Evolutionary conservation across 129 eudicot species (phyloP).

Genomic region (Dittrichia graveolens): DNA sequence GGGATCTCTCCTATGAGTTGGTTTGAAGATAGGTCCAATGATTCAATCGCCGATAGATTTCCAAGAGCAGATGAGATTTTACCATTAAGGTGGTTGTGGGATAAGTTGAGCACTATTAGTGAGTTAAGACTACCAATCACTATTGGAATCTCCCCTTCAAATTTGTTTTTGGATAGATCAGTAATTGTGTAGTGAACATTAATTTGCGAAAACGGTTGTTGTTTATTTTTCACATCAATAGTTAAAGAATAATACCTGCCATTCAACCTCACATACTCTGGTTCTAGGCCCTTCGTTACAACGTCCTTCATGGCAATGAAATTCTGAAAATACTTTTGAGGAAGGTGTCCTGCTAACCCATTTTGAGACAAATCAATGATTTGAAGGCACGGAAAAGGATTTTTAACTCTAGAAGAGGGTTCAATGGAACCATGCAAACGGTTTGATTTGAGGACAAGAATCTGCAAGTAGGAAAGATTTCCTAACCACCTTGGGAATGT

Average conservation of each 20-base stretch:
- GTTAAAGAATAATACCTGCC: not conserved
- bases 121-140: constrained; percentile 27
- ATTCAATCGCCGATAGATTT: constrained; percentile 39
- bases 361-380: constrained; percentile 46
- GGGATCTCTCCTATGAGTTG: constrained; percentile 40
- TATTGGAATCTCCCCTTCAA: constrained; percentile 30
- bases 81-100: constrained; percentile 40
- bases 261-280: not conserved
- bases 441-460: constrained; percentile 43
- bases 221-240: constrained; percentile 17
- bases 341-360: constrained; percentile 36
- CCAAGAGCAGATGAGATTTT: constrained; percentile 36
- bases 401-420: not conserved
- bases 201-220: not conserved
- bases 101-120: constrained; percentile 29
- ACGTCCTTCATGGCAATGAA: constrained; percentile 37
- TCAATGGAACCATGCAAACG: constrained; percentile 32
- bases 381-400: constrained; percentile 25
- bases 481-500: constrained; percentile 40
- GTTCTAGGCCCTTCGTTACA: not conserved
- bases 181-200: not conserved
- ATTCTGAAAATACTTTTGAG: constrained; percentile 9
- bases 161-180: constrained; percentile 21
- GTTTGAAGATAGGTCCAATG: constrained; percentile 45
- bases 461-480: constrained; percentile 39